Evolutionary conservation across 2,329 filamentous ascomycete genomes (phyloP), one percentile per base, ranked within the genome.

Genomic region (Pseudogymnoascus sp.): DNA sequence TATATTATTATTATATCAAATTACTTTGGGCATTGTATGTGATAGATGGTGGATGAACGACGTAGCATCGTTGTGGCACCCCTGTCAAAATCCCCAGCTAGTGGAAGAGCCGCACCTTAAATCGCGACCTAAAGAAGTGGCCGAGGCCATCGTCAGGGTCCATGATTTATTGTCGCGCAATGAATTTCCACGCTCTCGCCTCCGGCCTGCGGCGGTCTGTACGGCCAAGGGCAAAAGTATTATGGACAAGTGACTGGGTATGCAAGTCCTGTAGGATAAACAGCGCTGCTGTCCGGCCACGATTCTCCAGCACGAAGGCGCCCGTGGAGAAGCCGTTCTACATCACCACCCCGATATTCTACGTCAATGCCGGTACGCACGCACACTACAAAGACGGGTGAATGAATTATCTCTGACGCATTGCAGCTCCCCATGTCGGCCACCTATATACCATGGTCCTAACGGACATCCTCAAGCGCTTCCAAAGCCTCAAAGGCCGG

Each of bases 281-380:
- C 27, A 36, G 27, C 10, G 29, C 52, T 6, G 21, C 48, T 36
- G 58, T 60, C 3, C 29, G 27, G 31, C 33, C 55, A 39, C 60
- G 61, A 10, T 67, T 65, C 61, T 67, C 67, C 8, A 69, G 62
- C 39, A 63, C 66, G 1, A 62, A 60, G n/a, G 58, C 36, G 12
- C 45, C 52, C n/a, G 8, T 58, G 2, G 74, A 77, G 64, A 97
- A 97, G 78, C 92, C 93, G 7, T 97, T 88, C 78, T 99, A 97
- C 79, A 81, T 96, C 70, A 97, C 94, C 4, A 95, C 92, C 7
- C 94, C 94, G 2, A 99, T 99, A 63, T 99, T 97, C 79, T 99
- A 99, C 75, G 94, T 99, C 78, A 99, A 99, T 82, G 90, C 92
- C 61, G 86, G 90, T 92, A n/a, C n/a, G n/a, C n/a, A 78, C 37